Conservation (phyloP, 345 rosid genomes). For the Aquilaria sinensis region DNA sequence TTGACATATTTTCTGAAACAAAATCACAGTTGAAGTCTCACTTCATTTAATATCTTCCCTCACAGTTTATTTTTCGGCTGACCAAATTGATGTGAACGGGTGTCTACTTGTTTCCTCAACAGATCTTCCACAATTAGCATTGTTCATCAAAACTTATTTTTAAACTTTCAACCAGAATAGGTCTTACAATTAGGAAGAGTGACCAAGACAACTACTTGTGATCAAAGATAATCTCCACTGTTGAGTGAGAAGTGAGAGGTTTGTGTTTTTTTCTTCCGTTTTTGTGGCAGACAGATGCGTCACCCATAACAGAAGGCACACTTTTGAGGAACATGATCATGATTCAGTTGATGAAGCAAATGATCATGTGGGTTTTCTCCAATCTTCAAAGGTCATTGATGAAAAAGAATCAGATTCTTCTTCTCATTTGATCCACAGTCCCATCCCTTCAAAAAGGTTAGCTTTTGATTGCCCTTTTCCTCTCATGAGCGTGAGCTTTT, state of each 20-base stretch:
- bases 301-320: slow-evolving; percentile 28
- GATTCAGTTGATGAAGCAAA: slow-evolving; percentile 28
- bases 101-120: slow-evolving; percentile 6
- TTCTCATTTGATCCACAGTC: slow-evolving; percentile 23
- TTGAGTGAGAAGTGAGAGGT: no score
- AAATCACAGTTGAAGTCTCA: slow-evolving; percentile 8
- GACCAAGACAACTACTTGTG: no score
- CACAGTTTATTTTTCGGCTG: neutral
- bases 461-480: slow-evolving; percentile 9
- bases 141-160: no score
- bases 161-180: no score
- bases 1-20: slow-evolving; percentile 15
- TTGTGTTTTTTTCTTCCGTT: neutral
- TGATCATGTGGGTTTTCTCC: slow-evolving; percentile 13
- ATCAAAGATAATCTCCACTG: no score
- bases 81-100: slow-evolving; percentile 26
- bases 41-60: slow-evolving; percentile 31
- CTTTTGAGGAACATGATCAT: slow-evolving; percentile 30
- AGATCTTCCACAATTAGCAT: slow-evolving; percentile 28
- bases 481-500: slow-evolving; percentile 8
- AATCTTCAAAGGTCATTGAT: slow-evolving; percentile 24
- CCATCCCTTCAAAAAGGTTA: slow-evolving; percentile 38
- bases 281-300: slow-evolving; percentile 25
- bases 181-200: no score
- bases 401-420: slow-evolving; percentile 25